Percentiles rank a stretch among this genome's conserved stretches.
Conservation (phyloP, 305 asterid genomes). For the Salvia sclarea region DNA sequence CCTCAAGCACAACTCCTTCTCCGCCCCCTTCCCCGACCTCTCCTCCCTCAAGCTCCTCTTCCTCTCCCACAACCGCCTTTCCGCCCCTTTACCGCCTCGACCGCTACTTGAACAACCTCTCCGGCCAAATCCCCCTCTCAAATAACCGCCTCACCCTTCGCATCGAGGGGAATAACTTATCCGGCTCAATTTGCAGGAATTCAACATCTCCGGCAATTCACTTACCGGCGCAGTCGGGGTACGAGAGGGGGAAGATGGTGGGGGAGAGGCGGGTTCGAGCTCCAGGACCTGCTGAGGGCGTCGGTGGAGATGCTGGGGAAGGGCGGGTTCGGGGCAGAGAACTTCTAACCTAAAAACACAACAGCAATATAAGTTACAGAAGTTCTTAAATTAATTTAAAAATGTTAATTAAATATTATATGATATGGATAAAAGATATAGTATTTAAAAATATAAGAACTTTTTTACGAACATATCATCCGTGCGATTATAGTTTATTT, state of each 20-base stretch:
- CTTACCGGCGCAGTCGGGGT: slow-evolving; percentile 43
- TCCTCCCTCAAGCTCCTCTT: slow-evolving; percentile 61
- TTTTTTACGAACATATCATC: no score
- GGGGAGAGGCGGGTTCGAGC: slow-evolving; percentile 81
- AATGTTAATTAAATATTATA: no score
- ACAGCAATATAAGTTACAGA: no score
- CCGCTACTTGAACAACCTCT: slow-evolving; percentile 62
- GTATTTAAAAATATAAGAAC: no score
- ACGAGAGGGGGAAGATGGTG: slow-evolving; percentile 78
- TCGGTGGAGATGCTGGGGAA: slow-evolving; percentile 96
- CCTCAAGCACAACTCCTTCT: slow-evolving; percentile 59
- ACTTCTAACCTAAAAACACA: no score
- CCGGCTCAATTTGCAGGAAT: slow-evolving; percentile 68
- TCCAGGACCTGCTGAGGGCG: slow-evolving; percentile 88
- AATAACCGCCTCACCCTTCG: slow-evolving; percentile 55
- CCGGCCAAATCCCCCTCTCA: slow-evolving; percentile 52
- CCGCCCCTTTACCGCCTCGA: slow-evolving; percentile 84
- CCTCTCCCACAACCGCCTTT: slow-evolving; percentile 58
- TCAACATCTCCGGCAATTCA: slow-evolving; percentile 68
- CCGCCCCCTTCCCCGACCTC: slow-evolving; percentile 72
- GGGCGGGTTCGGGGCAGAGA: slow-evolving; percentile 92
- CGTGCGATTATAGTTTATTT: no score
- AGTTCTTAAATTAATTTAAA: no score
- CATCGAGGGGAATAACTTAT: slow-evolving; percentile 55
- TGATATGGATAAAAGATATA: no score